A percentile compares a stretch with the other conserved stretches of the same genome.
Evolutionary conservation across 352 stramenopile species (phyloP).

Genomic region (Phytophthora pisi): DNA sequence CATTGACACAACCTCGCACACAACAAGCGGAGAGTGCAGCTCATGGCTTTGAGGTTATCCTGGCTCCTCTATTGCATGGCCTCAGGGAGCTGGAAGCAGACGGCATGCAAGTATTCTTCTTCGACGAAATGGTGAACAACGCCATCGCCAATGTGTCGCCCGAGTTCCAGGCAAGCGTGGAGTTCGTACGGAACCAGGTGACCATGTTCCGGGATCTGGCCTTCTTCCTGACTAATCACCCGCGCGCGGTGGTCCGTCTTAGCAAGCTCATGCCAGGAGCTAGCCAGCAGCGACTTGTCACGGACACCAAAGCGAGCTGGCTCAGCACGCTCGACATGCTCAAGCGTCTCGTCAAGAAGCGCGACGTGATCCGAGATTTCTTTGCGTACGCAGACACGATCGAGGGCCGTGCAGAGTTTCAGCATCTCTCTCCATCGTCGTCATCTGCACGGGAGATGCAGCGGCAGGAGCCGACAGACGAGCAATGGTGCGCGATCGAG

Average conservation of each 20-base stretch:
- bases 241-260: slow-evolving; percentile 45
- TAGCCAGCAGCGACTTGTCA: slow-evolving; percentile 45
- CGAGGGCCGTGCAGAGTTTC: slow-evolving; percentile 45
- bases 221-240: slow-evolving; percentile 55
- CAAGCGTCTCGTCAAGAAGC: slow-evolving; percentile 46
- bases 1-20: slow-evolving; percentile 29
- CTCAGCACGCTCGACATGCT: slow-evolving; percentile 58
- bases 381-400: slow-evolving; percentile 50
- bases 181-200: slow-evolving; percentile 44
- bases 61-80: slow-evolving; percentile 46
- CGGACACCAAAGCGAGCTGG: slow-evolving; percentile 50
- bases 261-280: slow-evolving; percentile 44
- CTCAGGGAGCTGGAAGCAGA: slow-evolving; percentile 42
- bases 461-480: slow-evolving; percentile 33
- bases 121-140: slow-evolving; percentile 53
- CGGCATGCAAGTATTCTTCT: slow-evolving; percentile 47
- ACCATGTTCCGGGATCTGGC: slow-evolving; percentile 46
- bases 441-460: slow-evolving; percentile 13
- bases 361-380: slow-evolving; percentile 50
- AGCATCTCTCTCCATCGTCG: slow-evolving; percentile 23
- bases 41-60: slow-evolving; percentile 51
- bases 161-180: slow-evolving; percentile 43
- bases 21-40: slow-evolving; percentile 48
- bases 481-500: slow-evolving; percentile 51
- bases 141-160: slow-evolving; percentile 37